These are phyloP conservation scores for Aspergillus sp. DNA, from an alignment of 2,329 filamentous ascomycete genomes.

Conservation along the genomic window DNA sequence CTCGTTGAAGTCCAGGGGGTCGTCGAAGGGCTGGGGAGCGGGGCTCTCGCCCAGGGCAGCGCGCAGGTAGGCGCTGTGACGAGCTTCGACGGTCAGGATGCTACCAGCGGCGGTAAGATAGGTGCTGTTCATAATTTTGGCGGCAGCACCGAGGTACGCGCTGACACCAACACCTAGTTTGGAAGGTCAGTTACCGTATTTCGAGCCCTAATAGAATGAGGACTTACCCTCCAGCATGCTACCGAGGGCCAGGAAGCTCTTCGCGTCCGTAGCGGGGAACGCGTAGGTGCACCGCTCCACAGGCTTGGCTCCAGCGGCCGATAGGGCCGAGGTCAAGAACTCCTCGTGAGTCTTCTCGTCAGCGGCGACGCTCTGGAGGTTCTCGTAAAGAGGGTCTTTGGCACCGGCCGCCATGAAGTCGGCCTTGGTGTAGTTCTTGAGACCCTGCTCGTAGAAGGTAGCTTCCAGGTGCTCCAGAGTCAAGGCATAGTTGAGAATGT, in stretches of 20 bases:
- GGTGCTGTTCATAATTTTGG: slow-evolving; percentile 47
- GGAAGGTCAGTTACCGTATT: background rate
- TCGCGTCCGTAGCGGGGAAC: slow-evolving; percentile 44
- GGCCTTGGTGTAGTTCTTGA: slow-evolving; percentile 48
- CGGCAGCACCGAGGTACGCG: slow-evolving; percentile 56
- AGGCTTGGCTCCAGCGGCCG: slow-evolving; percentile 40
- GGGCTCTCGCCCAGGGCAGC: slow-evolving; percentile 42
- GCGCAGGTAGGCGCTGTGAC: slow-evolving; percentile 57
- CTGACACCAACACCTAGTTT: slow-evolving; percentile 43
- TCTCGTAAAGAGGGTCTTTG: slow-evolving; percentile 47
- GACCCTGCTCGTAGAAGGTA: slow-evolving; percentile 54
- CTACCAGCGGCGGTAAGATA: slow-evolving; percentile 55
- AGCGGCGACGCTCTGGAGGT: slow-evolving; percentile 47
- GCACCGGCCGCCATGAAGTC: slow-evolving; percentile 49
- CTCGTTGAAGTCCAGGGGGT: slow-evolving; percentile 49
- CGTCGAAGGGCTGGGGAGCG: slow-evolving; percentile 51
- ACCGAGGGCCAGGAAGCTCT: slow-evolving; percentile 46
- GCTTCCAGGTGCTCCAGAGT: slow-evolving; percentile 51
- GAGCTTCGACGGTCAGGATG: slow-evolving; percentile 57
- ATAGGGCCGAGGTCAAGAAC: slow-evolving; percentile 45
- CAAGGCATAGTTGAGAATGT: slow-evolving; percentile 18
- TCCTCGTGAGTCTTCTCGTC: slow-evolving; percentile 54
- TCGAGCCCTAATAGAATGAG: background rate
- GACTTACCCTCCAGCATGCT: slow-evolving; percentile 44
- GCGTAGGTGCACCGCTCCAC: slow-evolving; percentile 50